Base-by-base conservation (phyloP, 2,329 filamentous ascomycete species). In the Ploettnerulaceae sp. region DNA sequence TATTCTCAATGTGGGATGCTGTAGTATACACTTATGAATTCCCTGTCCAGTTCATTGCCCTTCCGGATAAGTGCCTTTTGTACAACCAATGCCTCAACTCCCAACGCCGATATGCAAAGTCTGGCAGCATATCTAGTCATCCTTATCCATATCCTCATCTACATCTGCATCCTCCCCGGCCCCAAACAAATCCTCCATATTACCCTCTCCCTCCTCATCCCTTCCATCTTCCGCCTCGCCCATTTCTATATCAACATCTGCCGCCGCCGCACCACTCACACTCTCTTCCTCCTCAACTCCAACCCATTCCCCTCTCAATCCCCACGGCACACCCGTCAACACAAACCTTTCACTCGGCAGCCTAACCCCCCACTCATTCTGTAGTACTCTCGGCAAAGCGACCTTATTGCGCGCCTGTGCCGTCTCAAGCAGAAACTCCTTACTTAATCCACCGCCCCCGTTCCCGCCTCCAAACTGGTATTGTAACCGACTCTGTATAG, bases 391-490 rank as follows among this genome's bases (percentile, higher is more conserved):
- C 15, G 82, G 82, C 52, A 89, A 66, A 1, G 74, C 76, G 21
- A 84, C 71, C 57, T 77, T 78, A 67, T 89, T 89, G 53, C 82
- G 71, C 61, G 85, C 81, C 53, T 75, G 72, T 9, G 85, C 86
- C n/a, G 89, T 70, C 63, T 89, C 84, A 47, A 82, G 69, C 70
- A 90, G 73, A 65, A 85, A 89, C 55, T 91, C 86, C 62, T 90
- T 90, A 64, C 73, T 77, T 40, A 79, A 69, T 7, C 76, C 77
- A 25, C 76, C 76, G 22, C 71, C 71, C 1, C 62, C 64, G 47
- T 53, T 57, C 60, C 74, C 71, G 52, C 76, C 67, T 52, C 76
- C 70, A 67, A 89, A 89, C 62, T 86, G 82, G 62, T 82, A 84
- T 22, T 80, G 76, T 33, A 86, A 71, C 3, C 85, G 72, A 36